These are phyloP conservation scores for Durotheca rogersii DNA, from an alignment of 495 filamentous ascomycete genomes.

Conservation along the genomic window DNA sequence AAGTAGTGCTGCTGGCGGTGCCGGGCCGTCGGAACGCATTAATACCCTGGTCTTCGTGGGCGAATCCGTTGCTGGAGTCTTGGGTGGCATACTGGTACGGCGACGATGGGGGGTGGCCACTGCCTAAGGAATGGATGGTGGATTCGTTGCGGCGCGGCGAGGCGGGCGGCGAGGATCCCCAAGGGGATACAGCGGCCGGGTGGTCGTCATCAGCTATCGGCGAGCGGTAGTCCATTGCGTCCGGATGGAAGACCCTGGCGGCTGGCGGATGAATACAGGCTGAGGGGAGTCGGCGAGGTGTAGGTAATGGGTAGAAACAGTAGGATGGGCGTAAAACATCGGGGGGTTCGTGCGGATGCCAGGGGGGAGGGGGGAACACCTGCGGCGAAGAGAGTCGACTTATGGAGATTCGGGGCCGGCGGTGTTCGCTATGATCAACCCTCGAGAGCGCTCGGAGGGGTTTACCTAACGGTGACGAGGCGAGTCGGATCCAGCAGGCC, in stretches of 20 bases:
- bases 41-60: constrained; percentile 42
- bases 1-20: constrained; percentile 42
- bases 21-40: constrained; percentile 42
- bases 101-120: constrained; percentile 33
- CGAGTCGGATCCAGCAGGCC: too few species aligned
- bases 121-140: constrained; percentile 49
- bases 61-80: constrained; percentile 40
- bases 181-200: constrained; percentile 69
- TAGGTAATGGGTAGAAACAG: not conserved
- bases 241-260: not conserved
- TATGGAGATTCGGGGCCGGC: not conserved
- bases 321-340: constrained; percentile 6
- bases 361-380: constrained; percentile 3
- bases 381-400: not conserved
- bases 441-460: too few species aligned
- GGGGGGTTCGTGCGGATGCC: constrained; percentile 19
- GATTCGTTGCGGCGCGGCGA: constrained; percentile 66
- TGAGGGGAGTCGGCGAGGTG: not conserved
- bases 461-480: too few species aligned
- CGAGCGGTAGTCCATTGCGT: constrained; percentile 79
- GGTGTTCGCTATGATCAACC: not conserved
- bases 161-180: constrained; percentile 63
- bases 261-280: not conserved
- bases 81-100: constrained; percentile 40
- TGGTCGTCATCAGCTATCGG: constrained; percentile 73